phyloP scores from a whole-genome alignment of 2,329 filamentous ascomycete species.

The Hymenoscyphus fraxineus region DNA sequence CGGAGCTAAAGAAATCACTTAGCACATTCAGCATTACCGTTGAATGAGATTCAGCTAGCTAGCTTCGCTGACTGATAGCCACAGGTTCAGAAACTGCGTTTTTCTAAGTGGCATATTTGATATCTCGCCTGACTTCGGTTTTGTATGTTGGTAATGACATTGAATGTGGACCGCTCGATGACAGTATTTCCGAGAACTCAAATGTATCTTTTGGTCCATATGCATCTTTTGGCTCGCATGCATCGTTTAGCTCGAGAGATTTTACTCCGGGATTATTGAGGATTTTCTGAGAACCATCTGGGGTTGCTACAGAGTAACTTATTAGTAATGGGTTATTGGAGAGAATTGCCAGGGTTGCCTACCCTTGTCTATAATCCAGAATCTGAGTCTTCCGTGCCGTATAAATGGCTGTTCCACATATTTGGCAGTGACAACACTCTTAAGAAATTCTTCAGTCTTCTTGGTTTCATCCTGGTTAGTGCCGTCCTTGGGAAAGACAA shows the following conservation, averaged over 20 bases:
- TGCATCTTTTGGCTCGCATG: not conserved
- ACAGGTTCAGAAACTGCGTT: not conserved
- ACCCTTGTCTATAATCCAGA: not conserved
- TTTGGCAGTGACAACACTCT: not conserved
- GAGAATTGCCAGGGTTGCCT: not conserved
- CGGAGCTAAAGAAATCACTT: not conserved
- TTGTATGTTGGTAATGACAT: not conserved
- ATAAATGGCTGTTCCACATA: not conserved
- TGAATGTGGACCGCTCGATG: not conserved
- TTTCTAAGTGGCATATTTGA: not conserved
- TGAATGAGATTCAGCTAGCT: not conserved
- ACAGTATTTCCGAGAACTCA: not conserved
- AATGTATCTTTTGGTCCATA: not conserved
- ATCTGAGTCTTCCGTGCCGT: not conserved
- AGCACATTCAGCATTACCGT: not conserved
- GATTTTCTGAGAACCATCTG: not conserved
- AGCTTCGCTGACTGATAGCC: not conserved
- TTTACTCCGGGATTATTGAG: constrained; percentile 7
- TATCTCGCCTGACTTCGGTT: not conserved
- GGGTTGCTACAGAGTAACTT: not conserved
- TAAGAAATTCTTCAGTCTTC: not conserved
- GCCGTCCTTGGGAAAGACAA: too few species aligned
- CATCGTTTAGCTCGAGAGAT: not conserved
- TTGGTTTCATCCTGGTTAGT: too few species aligned
- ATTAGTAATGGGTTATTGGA: not conserved